Base-by-base conservation (phyloP, 164 flowering plant species). In the Aristolochia contorta region DNA sequence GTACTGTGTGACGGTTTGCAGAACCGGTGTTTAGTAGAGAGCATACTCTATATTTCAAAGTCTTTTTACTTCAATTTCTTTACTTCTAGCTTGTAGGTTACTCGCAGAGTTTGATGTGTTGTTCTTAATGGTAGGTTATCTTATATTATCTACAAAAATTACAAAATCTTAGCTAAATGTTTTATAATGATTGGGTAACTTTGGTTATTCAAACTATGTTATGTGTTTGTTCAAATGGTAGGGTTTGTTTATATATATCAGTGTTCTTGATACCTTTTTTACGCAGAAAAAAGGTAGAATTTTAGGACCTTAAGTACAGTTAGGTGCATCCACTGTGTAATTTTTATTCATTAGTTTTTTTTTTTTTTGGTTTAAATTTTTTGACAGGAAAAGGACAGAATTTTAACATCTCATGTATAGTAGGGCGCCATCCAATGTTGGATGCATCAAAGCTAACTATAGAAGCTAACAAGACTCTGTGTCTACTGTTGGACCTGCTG, bases 391-490 rank as follows among this genome's bases (percentile, higher is more conserved):
- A 67, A 46, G 79, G 74, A 58, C 67, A 56, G 33, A 64, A 32
- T 33, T 88, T 87, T 65, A 87, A 86, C 64, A 70, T 86, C 51
- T 85, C 96, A 43, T 81, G 86, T 92, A 63, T 86, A 67, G 71
- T 58, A 23, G 79, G 80, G 67, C 80, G 85, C 43, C 94, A 90
- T 71, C 91, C 97, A 37, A 58, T 85, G 74, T 68, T 88, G 63
- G 85, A 93, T 74, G 73, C 84, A 51, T 70, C 70, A 51, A 50
- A 66, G 32, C 85, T 86, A 23, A 68, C 57, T 51, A 63, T 82
- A 61, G 99, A 90, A 70, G 92, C 85, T 70, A 79, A 84, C 61
- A 81, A 75, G 71, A 71, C 66, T 56, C 60, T 85, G 63, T 72
- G 74, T 48, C 64, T 73, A 70, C 71, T 93, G 48, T 62, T 93